These are phyloP conservation scores for Fusarium sp. DNA, from an alignment of 2,329 filamentous ascomycete species.

Conservation along the genomic window DNA sequence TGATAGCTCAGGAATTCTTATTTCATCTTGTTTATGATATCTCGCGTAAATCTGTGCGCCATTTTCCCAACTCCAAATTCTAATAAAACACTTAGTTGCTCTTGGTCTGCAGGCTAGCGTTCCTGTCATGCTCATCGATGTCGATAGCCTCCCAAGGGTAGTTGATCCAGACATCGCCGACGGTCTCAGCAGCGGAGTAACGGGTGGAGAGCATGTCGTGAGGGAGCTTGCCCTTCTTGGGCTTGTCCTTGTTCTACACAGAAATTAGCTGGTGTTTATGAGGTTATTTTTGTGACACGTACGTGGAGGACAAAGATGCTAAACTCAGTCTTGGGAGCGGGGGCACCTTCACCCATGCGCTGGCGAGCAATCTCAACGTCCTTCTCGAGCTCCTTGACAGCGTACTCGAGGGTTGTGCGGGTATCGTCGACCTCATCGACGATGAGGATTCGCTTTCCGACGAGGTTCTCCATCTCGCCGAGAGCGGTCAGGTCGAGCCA, in stretches of 20 bases:
- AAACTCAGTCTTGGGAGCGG: slow-evolving; percentile 80
- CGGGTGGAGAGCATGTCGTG: slow-evolving; percentile 78
- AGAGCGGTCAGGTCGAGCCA: slow-evolving; percentile 93
- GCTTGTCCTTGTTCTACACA: slow-evolving; percentile 91
- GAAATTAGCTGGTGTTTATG: slow-evolving; percentile 11
- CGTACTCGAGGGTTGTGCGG: slow-evolving; percentile 92
- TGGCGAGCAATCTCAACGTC: slow-evolving; percentile 86
- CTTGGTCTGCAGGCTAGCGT: slow-evolving; percentile 64
- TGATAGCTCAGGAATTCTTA: slow-evolving; percentile 14
- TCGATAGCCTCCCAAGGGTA: slow-evolving; percentile 98
- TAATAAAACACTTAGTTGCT: slow-evolving; percentile 33
- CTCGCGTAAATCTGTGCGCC: slow-evolving; percentile 22
- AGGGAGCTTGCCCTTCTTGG: slow-evolving; percentile 90
- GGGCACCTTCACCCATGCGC: slow-evolving; percentile 70
- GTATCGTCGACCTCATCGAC: slow-evolving; percentile 85
- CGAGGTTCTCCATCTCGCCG: slow-evolving; percentile 70
- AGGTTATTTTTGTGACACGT: slow-evolving; percentile 49
- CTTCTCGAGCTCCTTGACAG: slow-evolving; percentile 92
- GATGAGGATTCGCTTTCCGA: slow-evolving; percentile 46
- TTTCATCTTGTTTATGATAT: slow-evolving; percentile 26
- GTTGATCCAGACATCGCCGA: slow-evolving; percentile 97
- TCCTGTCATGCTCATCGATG: slow-evolving; percentile 89
- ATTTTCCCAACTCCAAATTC: slow-evolving; percentile 37
- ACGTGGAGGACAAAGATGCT: slow-evolving; percentile 96
- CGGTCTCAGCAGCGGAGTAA: slow-evolving; percentile 88